These are phyloP conservation scores for Suillus luteus DNA, from an alignment of 768 basidiomycete species.

Conservation along the genomic window DNA sequence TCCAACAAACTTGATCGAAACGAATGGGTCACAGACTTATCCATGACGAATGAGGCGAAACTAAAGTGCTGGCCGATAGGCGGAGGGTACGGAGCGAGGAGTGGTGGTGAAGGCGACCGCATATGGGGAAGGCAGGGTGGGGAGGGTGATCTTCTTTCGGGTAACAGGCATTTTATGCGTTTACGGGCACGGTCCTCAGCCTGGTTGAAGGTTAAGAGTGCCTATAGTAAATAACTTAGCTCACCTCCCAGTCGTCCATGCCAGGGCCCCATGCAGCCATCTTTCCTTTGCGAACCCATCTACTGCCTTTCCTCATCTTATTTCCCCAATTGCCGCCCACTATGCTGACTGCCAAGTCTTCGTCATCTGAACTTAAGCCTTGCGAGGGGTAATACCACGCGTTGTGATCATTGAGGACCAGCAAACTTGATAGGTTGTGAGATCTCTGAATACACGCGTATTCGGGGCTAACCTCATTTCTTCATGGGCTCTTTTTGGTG, in stretches of 20 bases:
- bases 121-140: conserved; percentile 77
- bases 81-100: conserved; percentile 72
- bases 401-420: conserved; percentile 70
- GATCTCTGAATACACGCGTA: neutral
- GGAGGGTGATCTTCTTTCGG: conserved; percentile 66
- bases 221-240: conserved; percentile 11
- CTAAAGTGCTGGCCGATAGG: conserved; percentile 69
- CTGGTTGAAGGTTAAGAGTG: conserved; percentile 39
- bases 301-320: conserved; percentile 71
- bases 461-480: conserved; percentile 31
- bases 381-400: conserved; percentile 86
- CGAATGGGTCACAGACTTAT: conserved; percentile 80
- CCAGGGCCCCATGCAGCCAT: conserved; percentile 82
- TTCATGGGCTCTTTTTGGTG: conserved; percentile 29
- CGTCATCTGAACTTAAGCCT: conserved; percentile 66
- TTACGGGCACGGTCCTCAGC: conserved; percentile 83
- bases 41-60: conserved; percentile 85
- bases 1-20: conserved; percentile 79
- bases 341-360: conserved; percentile 49
- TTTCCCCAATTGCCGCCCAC: conserved; percentile 82
- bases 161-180: conserved; percentile 69
- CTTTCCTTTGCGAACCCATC: conserved; percentile 84
- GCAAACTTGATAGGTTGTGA: conserved; percentile 31
- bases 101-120: conserved; percentile 76
- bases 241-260: conserved; percentile 85